Percentiles rank a stretch among this genome's conserved stretches.
Evolutionary conservation across 179 eudicot species (phyloP).

Genomic region (Nepenthes alata): DNA sequence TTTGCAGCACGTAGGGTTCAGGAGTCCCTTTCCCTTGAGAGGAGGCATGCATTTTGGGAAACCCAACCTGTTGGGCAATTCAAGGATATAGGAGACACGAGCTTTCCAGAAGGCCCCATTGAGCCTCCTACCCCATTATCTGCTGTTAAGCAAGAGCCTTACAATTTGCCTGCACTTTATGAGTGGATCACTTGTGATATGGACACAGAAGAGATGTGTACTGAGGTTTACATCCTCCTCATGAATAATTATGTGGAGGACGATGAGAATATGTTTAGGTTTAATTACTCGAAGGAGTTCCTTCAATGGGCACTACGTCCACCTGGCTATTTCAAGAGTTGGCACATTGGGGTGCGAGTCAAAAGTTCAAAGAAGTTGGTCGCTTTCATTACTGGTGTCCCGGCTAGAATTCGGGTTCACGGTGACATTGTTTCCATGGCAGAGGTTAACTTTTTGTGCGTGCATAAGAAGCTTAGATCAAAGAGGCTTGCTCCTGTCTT

Average conservation of each 20-base stretch:
- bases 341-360: conserved; percentile 68
- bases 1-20: conserved; percentile 45
- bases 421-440: conserved; percentile 53
- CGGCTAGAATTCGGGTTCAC: conserved; percentile 48
- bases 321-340: conserved; percentile 51
- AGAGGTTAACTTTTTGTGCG: conserved; percentile 67
- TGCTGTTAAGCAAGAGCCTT: conserved; percentile 69
- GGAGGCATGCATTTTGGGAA: conserved; percentile 70
- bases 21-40: conserved; percentile 44
- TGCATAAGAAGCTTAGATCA: conserved; percentile 66
- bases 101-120: conserved; percentile 59
- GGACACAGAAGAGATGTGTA: conserved; percentile 46
- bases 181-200: conserved; percentile 77
- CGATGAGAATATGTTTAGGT: conserved; percentile 70
- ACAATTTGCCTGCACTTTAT: conserved; percentile 41
- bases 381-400: conserved; percentile 63
- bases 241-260: conserved; percentile 65
- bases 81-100: conserved; percentile 48
- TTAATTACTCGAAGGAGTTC: conserved; percentile 61
- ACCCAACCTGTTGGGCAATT: conserved; percentile 77
- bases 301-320: conserved; percentile 69
- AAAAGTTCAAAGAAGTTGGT: conserved; percentile 56
- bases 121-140: conserved; percentile 54
- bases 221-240: conserved; percentile 49
- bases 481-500: conserved; percentile 69